phyloP scores from a whole-genome alignment of 495 filamentous ascomycete species.

The Tuber brumale region DNA sequence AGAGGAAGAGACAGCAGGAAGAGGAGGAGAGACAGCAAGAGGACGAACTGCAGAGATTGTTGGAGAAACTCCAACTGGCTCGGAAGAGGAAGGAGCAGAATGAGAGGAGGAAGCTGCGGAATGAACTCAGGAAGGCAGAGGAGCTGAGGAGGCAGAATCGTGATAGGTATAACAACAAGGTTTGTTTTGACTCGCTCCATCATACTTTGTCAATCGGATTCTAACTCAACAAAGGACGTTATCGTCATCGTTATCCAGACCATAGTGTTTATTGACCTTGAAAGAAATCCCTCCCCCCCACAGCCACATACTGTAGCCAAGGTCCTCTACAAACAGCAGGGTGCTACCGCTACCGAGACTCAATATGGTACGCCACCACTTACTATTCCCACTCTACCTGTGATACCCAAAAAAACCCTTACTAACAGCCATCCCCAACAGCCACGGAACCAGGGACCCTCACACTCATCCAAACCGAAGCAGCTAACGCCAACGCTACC shows the following conservation, averaged over 20 bases:
- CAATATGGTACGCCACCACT: slow-evolving; percentile 19
- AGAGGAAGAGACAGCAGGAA: slow-evolving; percentile 5
- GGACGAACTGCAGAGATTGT: not conserved
- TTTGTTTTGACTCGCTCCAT: not conserved
- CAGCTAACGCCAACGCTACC: slow-evolving; percentile 2
- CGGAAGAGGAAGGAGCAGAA: not conserved
- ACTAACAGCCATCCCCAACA: not conserved
- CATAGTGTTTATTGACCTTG: slow-evolving; percentile 9
- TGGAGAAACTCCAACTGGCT: not conserved
- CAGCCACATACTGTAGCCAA: slow-evolving; percentile 17
- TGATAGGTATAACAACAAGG: slow-evolving; percentile 21
- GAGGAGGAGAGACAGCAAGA: slow-evolving; percentile 2
- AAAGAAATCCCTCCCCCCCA: slow-evolving; percentile 12
- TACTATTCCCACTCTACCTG: not conserved
- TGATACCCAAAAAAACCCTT: slow-evolving; percentile 9
- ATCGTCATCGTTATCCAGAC: slow-evolving; percentile 25
- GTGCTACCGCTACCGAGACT: slow-evolving; percentile 14
- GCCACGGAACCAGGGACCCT: slow-evolving; percentile 12
- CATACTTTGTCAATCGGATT: not conserved
- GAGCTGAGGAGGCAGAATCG: slow-evolving; percentile 14
- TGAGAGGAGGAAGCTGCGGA: slow-evolving; percentile 6
- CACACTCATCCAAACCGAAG: slow-evolving; percentile 18
- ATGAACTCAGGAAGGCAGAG: slow-evolving; percentile 16
- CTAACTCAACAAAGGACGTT: slow-evolving; percentile 20
- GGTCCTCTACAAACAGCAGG: slow-evolving; percentile 14